Evolutionary conservation across 495 filamentous ascomycete genomes (phyloP).

Genomic region (Annulohypoxylon bovei): DNA sequence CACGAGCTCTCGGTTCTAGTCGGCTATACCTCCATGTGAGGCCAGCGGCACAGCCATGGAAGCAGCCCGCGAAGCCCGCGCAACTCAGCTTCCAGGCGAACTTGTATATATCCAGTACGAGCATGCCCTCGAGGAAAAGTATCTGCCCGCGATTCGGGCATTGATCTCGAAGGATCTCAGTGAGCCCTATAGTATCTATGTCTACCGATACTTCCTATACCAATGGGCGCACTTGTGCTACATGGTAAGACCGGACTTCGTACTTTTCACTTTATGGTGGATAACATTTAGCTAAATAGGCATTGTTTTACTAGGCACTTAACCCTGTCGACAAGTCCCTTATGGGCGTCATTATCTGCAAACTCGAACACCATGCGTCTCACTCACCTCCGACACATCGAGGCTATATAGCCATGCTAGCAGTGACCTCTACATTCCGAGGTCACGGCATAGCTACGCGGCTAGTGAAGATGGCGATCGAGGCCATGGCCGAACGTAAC

Average conservation of each 20-base stretch:
- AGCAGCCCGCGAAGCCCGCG: constrained; percentile 30
- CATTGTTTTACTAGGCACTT: constrained; percentile 66
- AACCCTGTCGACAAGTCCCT: constrained; percentile 62
- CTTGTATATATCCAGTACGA: constrained; percentile 89
- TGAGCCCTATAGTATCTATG: constrained; percentile 99
- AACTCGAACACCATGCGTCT: constrained; percentile 85
- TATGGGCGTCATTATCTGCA: constrained; percentile 94
- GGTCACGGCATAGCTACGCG: constrained; percentile 91
- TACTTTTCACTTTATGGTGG: background rate
- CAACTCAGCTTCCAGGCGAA: constrained; percentile 55
- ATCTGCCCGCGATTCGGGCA: constrained; percentile 87
- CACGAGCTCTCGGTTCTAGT: background rate
- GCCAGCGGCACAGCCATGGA: constrained; percentile 34
- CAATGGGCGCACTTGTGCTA: constrained; percentile 98
- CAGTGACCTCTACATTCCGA: constrained; percentile 79
- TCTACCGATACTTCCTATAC: constrained; percentile 98
- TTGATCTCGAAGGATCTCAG: constrained; percentile 97
- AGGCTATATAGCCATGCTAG: constrained; percentile 99
- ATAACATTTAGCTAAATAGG: constrained; percentile 3
- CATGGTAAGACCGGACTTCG: constrained; percentile 65
- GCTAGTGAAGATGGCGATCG: constrained; percentile 88
- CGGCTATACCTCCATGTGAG: constrained; percentile 10
- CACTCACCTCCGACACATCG: constrained; percentile 77
- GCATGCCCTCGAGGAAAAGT: constrained; percentile 76
- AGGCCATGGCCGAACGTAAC: constrained; percentile 83